These are phyloP conservation scores for Nepenthes mirabilis DNA, from an alignment of 148 eudicot species.

Conservation along the genomic window DNA sequence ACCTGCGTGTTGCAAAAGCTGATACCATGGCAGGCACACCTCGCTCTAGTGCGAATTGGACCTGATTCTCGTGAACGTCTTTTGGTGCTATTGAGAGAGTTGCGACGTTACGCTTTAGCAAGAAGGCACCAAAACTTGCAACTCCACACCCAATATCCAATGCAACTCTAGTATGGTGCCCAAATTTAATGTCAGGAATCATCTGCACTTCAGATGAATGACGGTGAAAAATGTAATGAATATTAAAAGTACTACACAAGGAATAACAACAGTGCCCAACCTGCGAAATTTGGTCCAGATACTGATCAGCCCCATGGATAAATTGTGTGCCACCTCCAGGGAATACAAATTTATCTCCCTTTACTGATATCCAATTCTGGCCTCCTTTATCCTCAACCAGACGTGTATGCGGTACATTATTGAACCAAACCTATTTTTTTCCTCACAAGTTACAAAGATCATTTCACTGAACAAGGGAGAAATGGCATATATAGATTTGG, in stretches of 20 bases:
- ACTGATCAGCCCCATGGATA: constrained; percentile 51
- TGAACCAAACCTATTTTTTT: constrained; percentile 50
- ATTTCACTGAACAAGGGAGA: not conserved
- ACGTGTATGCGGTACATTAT: constrained; percentile 52
- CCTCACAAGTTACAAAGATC: not conserved
- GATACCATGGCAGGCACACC: constrained; percentile 80
- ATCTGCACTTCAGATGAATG: constrained; percentile 31
- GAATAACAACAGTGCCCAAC: constrained; percentile 15
- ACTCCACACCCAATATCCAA: constrained; percentile 71
- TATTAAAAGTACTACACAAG: not conserved
- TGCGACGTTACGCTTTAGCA: constrained; percentile 52
- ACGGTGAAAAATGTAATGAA: constrained; percentile 7
- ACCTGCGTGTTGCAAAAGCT: constrained; percentile 45
- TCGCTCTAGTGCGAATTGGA: constrained; percentile 69
- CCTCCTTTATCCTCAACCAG: constrained; percentile 58
- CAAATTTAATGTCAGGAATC: constrained; percentile 64
- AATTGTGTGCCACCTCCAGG: constrained; percentile 55
- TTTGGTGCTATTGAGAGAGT: constrained; percentile 64
- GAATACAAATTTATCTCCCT: constrained; percentile 47
- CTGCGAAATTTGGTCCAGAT: constrained; percentile 72
- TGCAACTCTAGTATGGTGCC: constrained; percentile 41
- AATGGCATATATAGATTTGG: not conserved
- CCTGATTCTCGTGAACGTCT: constrained; percentile 57
- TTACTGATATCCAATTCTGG: constrained; percentile 46
- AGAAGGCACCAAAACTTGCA: constrained; percentile 71